phyloP scores from a whole-genome alignment of 148 eudicot genomes.

The Amaranthus cruentus region DNA sequence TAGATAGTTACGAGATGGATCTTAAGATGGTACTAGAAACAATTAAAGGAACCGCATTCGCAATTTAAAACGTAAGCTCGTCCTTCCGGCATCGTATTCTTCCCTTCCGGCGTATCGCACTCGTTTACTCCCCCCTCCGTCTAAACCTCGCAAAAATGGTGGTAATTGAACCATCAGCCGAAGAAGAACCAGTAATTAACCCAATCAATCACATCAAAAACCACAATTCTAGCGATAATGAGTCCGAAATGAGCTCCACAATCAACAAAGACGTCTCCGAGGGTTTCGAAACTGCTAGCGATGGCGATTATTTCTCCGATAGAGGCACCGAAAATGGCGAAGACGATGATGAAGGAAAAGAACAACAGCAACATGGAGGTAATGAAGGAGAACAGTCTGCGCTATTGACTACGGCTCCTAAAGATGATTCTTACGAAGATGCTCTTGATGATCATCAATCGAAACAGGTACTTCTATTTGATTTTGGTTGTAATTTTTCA shows the following conservation, averaged over 20 bases:
- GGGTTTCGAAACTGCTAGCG: conserved; percentile 87
- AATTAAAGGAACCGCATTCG: too few relatives aligned
- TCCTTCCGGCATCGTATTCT: not conserved
- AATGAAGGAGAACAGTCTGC: conserved; percentile 15
- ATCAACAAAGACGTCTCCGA: conserved; percentile 44
- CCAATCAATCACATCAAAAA: conserved; percentile 4
- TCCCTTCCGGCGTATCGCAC: not conserved
- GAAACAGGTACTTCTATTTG: conserved; percentile 35
- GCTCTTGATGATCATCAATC: conserved; percentile 38
- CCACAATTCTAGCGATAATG: not conserved
- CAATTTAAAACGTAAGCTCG: too few relatives aligned
- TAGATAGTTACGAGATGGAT: too few relatives aligned
- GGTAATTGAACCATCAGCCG: conserved; percentile 45
- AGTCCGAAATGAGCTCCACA: conserved; percentile 16
- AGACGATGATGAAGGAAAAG: conserved; percentile 12
- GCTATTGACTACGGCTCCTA: not conserved
- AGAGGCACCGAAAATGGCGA: conserved; percentile 28
- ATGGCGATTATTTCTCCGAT: conserved; percentile 32
- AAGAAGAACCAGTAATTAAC: conserved; percentile 15
- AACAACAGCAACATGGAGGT: not conserved
- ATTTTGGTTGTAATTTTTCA: not conserved
- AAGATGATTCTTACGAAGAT: conserved; percentile 35
- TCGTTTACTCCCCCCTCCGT: not conserved
- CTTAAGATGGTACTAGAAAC: too few relatives aligned
- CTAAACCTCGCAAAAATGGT: conserved; percentile 25